Conservation (phyloP, 257 asterid genomes). For the Solanum dulcamara region DNA sequence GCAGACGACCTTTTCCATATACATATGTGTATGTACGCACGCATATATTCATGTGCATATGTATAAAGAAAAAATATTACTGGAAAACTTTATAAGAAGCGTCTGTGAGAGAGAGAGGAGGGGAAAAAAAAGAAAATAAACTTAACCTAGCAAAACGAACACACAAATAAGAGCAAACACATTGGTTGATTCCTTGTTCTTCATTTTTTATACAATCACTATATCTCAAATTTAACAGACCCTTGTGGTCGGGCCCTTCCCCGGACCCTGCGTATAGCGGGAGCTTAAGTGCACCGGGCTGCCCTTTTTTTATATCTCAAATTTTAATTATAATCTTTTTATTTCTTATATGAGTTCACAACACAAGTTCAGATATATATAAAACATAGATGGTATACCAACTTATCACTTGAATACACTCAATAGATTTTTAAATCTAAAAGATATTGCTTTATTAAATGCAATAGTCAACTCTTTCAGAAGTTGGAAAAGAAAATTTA, state of each 20-base stretch:
- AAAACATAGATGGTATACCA: background rate
- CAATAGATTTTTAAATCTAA: background rate
- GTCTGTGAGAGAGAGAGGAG: background rate
- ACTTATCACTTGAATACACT: background rate
- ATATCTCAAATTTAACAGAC: background rate
- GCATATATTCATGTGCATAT: too few species aligned
- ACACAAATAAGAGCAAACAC: background rate
- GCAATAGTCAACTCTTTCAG: background rate
- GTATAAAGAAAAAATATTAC: background rate
- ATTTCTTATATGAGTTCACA: background rate
- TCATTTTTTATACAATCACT: background rate
- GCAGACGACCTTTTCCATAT: background rate
- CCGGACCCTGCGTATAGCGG: too few species aligned
- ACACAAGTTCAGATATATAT: background rate
- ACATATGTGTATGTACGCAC: background rate
- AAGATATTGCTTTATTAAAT: background rate
- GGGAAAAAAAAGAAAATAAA: background rate
- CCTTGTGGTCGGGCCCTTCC: too few species aligned
- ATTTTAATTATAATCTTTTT: background rate
- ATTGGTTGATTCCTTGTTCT: background rate
- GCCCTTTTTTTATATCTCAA: background rate
- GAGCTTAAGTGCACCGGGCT: too few species aligned
- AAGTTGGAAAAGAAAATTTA: background rate
- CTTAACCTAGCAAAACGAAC: background rate
- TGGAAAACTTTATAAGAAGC: background rate